Percentiles rank a stretch among this genome's conserved stretches.
Conservation (phyloP, 306 rosid species). For the Lablab purpureus region DNA sequence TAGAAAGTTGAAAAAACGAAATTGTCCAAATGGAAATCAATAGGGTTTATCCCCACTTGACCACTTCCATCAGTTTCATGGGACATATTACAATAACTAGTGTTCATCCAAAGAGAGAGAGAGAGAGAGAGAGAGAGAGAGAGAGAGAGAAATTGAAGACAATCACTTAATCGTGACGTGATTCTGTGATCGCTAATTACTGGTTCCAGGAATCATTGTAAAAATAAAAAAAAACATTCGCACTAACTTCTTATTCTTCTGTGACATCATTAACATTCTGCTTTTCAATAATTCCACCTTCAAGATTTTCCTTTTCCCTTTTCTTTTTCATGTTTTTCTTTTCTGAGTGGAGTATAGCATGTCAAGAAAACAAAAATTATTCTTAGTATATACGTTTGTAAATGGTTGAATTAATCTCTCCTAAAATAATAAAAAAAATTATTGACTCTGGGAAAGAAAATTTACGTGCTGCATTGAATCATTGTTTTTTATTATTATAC, state of each 20-base stretch:
- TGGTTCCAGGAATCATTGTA: background rate
- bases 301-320: background rate
- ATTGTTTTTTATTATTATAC: background rate
- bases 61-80: background rate
- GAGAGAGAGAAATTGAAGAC: background rate
- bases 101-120: background rate
- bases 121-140: background rate
- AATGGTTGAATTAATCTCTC: background rate
- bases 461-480: background rate
- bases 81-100: background rate
- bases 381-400: background rate
- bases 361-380: background rate
- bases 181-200: background rate
- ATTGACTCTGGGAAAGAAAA: background rate
- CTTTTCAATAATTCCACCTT: conserved; percentile 20
- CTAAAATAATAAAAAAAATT: too few species aligned
- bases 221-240: background rate
- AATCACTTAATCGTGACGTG: conserved; percentile 18
- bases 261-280: background rate
- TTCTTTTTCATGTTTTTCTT: background rate
- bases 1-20: conserved; percentile 11
- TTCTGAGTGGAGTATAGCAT: background rate
- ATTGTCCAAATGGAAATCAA: background rate
- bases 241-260: background rate
- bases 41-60: background rate